Percentiles rank a stretch among this genome's conserved stretches.
Conservation (phyloP, 805 yeast genomes). For the Candida ficus region DNA sequence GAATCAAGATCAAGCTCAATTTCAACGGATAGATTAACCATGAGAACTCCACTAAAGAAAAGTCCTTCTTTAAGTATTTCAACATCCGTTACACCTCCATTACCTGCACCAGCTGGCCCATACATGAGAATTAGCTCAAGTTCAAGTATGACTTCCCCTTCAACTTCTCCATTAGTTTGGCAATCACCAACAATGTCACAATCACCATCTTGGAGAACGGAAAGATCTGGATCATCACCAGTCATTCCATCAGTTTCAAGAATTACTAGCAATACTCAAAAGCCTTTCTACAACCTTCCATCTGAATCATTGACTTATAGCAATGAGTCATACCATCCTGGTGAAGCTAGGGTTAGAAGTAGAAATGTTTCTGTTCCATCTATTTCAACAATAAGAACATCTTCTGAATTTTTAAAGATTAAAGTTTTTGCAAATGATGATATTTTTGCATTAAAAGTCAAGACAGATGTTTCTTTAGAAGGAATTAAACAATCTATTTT, state of each 20-base stretch:
- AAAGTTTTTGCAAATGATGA: conserved; percentile 22
- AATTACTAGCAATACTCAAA: not conserved
- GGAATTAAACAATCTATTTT: conserved; percentile 16
- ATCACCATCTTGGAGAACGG: conserved; percentile 1
- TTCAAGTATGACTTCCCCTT: conserved; percentile 3
- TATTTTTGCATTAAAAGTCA: conserved; percentile 23
- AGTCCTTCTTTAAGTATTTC: conserved; percentile 18
- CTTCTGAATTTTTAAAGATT: conserved; percentile 13
- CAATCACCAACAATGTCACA: conserved; percentile 16
- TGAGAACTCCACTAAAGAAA: not conserved
- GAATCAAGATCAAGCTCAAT: not conserved
- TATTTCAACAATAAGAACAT: not conserved
- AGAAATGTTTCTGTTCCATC: conserved; percentile 6
- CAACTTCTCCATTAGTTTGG: conserved; percentile 19
- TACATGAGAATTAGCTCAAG: conserved; percentile 1
- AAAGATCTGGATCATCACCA: conserved; percentile 5
- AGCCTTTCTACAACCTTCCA: not conserved
- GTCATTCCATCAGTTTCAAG: conserved; percentile 3
- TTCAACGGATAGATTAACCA: not conserved
- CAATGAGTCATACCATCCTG: not conserved
- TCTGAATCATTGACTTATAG: conserved; percentile 2
- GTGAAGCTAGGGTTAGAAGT: not conserved
- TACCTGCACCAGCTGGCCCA: conserved; percentile 16
- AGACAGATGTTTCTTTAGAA: conserved; percentile 2
- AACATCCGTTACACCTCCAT: conserved; percentile 23